A percentile compares a stretch with the other conserved stretches of the same genome.
phyloP scores from a whole-genome alignment of 1,139 yeast species.

The Candida pseudoviswanathii region DNA sequence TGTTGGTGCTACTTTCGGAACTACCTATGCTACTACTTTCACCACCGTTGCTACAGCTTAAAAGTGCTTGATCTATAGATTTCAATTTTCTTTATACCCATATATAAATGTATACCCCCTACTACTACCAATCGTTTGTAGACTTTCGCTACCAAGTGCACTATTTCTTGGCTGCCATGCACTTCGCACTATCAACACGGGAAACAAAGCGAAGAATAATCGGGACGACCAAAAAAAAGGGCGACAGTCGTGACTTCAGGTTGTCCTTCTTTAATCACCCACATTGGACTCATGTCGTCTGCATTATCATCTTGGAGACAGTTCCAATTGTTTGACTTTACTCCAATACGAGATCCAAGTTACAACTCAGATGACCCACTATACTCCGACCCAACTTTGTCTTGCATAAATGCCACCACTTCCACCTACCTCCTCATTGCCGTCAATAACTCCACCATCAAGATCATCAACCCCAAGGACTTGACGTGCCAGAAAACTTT shows the following conservation, averaged over 20 bases:
- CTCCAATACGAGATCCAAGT: constrained; percentile 84
- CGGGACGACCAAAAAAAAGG: background rate
- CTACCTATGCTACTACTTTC: constrained; percentile 1
- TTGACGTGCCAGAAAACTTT: constrained; percentile 47
- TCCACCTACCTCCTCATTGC: constrained; percentile 58
- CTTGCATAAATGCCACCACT: constrained; percentile 59
- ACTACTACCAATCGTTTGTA: no score
- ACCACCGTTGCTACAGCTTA: background rate
- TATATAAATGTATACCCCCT: no score
- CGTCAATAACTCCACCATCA: constrained; percentile 54
- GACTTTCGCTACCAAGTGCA: no score
- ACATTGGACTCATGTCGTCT: constrained; percentile 12
- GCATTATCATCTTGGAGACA: constrained; percentile 69
- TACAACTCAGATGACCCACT: constrained; percentile 62
- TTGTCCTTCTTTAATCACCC: background rate
- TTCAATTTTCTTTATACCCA: background rate
- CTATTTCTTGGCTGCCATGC: no score
- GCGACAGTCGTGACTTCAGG: background rate
- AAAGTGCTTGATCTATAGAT: background rate
- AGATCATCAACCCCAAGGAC: constrained; percentile 42
- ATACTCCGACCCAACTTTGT: constrained; percentile 77
- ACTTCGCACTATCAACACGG: no score
- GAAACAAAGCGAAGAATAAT: no score
- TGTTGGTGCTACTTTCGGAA: background rate
- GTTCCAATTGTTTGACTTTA: constrained; percentile 81